A percentile compares a stretch with the other conserved stretches of the same genome.
Evolutionary conservation across 768 basidiomycete genomes (phyloP).

Genomic region (Amanita rubescens): DNA sequence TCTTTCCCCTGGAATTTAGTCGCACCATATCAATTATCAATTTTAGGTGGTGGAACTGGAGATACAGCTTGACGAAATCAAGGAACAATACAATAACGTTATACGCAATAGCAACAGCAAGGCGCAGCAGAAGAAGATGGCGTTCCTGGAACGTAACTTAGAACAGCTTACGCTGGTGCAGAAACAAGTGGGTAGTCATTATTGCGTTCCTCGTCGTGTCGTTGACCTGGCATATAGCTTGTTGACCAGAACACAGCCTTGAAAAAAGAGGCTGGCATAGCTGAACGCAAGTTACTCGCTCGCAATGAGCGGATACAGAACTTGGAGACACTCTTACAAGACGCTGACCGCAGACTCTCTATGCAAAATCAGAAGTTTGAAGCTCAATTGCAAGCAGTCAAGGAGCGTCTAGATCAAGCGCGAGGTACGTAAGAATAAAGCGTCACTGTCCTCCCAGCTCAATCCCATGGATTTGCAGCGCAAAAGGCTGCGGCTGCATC

Average conservation of each 20-base stretch:
- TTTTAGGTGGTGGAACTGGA: slow-evolving; percentile 94
- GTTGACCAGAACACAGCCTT: slow-evolving; percentile 96
- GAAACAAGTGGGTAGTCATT: slow-evolving; percentile 66
- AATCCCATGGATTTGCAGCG: slow-evolving; percentile 33
- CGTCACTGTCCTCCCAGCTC: slow-evolving; percentile 4
- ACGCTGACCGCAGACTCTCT: slow-evolving; percentile 89
- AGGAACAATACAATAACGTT: slow-evolving; percentile 98
- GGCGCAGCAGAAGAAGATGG: slow-evolving; percentile 99
- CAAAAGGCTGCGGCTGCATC: slow-evolving; percentile 71
- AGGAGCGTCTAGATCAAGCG: slow-evolving; percentile 88
- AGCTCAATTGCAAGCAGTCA: slow-evolving; percentile 83
- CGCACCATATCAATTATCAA: slow-evolving; percentile 13
- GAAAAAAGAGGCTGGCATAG: slow-evolving; percentile 96
- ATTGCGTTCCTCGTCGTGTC: slow-evolving; percentile 10
- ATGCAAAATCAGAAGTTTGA: slow-evolving; percentile 95
- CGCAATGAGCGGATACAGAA: slow-evolving; percentile 98
- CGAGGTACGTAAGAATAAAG: slow-evolving; percentile 51
- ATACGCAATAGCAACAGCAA: slow-evolving; percentile 98
- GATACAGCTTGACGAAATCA: slow-evolving; percentile 97
- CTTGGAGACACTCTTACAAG: slow-evolving; percentile 86
- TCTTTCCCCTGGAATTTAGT: slow-evolving; percentile 7
- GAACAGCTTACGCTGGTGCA: slow-evolving; percentile 94
- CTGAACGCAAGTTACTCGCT: slow-evolving; percentile 92
- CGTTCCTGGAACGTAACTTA: slow-evolving; percentile 93
- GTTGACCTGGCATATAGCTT: slow-evolving; percentile 44